Conservation (phyloP, 345 rosid genomes). For the Hirschfeldia incana region DNA sequence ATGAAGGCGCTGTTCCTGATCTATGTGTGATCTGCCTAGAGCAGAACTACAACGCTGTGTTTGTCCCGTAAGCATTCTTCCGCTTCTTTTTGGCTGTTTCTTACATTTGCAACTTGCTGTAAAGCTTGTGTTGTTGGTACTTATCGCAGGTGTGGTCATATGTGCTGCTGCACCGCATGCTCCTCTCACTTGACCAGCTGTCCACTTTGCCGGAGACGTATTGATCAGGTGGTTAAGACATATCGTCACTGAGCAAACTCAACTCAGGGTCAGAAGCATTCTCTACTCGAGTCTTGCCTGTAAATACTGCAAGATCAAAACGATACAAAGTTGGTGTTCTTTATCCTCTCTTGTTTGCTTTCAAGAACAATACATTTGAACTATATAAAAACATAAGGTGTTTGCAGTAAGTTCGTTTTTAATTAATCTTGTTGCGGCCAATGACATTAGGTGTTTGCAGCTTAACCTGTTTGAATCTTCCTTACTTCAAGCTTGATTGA, state of each 20-base stretch:
- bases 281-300: slow-evolving; percentile 8
- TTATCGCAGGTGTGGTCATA: slow-evolving; percentile 84
- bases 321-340: neutral
- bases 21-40: slow-evolving; percentile 96
- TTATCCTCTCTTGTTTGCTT: slow-evolving; percentile 10
- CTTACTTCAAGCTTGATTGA: neutral
- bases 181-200: slow-evolving; percentile 69
- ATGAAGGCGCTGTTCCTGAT: slow-evolving; percentile 71
- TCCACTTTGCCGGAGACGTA: slow-evolving; percentile 86
- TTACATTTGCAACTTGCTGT: slow-evolving; percentile 11
- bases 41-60: slow-evolving; percentile 85
- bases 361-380: neutral
- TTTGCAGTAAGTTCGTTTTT: neutral
- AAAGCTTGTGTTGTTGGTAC: slow-evolving; percentile 22
- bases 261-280: slow-evolving; percentile 10
- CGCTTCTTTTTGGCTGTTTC: slow-evolving; percentile 11
- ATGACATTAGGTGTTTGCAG: neutral
- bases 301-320: slow-evolving; percentile 19
- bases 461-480: neutral
- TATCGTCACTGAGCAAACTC: slow-evolving; percentile 62
- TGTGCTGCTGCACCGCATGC: slow-evolving; percentile 90
- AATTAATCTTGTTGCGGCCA: neutral
- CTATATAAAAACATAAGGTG: slow-evolving; percentile 7
- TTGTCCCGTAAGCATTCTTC: slow-evolving; percentile 70
- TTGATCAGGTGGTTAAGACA: slow-evolving; percentile 80